Base-by-base conservation (phyloP, 352 stramenopile genomes). In the Pythium brachiatum region DNA sequence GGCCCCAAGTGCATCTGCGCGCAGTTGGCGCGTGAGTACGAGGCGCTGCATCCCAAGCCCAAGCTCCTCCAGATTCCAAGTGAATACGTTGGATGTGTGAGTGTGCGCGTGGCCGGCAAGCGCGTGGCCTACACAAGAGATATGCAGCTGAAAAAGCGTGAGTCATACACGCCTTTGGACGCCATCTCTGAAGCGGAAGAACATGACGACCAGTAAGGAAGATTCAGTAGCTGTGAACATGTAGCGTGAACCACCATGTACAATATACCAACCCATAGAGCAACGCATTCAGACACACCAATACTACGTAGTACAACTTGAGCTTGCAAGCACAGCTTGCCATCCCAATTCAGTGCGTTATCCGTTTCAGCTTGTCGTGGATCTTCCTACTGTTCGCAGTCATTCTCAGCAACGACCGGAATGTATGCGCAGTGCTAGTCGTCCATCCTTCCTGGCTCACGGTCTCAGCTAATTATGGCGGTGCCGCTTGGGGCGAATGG, bases 1-100 rank as follows among this genome's bases (percentile, higher is more conserved):
- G 77, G 77, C 4, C 77, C 77, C 55, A 86, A 86, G 71, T 86
- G 77, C 64, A 64, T 81, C 23, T 86, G 77, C 41, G 47, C 57
- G 7, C 70, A 75, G 59, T 39, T 52, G 57, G 54, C 48, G 7
- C 43, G 36, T 8, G 41, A 62, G 18, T 25, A 34, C 7, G 21
- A 48, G 13, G 31, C 41, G 2, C 21, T 26, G 2, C 34, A 41
- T 41, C 34, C 34, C 3, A 55, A 60, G 63, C 46, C 60, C 2
- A 68, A 65, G 41, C 51, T 76, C 13, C 60, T 86, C 26, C 26
- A 72, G 54, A 78, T 86, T 50, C 75, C 77, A 8, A 66, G 62
- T 48, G 75, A 83, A 38, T 86, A 79, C 62, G 64, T 75, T 23
- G 77, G 77, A 23, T 74, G 67, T 55, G 53, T 68, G 43, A 67